Percentiles rank a stretch among this genome's conserved stretches.
Evolutionary conservation across 2,329 filamentous ascomycete genomes (phyloP).

Genomic region (Talaromyces pinophilus): DNA sequence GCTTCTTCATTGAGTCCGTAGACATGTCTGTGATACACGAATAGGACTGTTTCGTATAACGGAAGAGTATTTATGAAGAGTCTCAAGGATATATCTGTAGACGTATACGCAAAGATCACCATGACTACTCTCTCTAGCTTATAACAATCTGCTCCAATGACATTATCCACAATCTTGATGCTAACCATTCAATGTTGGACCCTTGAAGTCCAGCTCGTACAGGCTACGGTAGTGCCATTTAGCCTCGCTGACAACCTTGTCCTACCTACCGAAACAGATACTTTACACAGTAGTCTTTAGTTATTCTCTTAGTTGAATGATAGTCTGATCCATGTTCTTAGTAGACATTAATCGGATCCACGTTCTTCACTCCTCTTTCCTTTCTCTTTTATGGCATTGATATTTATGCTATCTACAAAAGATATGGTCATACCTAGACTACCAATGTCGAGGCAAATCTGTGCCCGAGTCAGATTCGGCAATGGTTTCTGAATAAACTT

Average conservation of each 20-base stretch:
- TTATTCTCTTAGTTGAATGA: not conserved
- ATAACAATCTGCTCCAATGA: not conserved
- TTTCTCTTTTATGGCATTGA: not conserved
- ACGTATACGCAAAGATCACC: not conserved
- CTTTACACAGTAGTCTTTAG: not conserved
- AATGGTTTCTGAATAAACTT: not conserved
- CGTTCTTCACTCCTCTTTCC: not conserved
- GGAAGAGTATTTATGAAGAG: too few species aligned
- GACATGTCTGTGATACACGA: not conserved
- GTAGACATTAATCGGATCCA: not conserved
- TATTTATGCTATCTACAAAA: not conserved
- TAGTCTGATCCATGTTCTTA: not conserved
- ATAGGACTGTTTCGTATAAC: not conserved
- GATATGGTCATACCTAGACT: not conserved
- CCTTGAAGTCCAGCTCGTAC: not conserved
- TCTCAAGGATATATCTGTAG: not conserved
- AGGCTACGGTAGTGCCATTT: not conserved
- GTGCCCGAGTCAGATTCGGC: not conserved
- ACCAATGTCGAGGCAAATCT: not conserved
- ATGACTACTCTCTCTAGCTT: not conserved
- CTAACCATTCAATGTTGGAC: not conserved
- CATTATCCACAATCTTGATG: not conserved
- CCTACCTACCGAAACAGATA: not conserved
- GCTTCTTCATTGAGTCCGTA: not conserved
- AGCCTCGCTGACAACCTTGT: not conserved